Percentiles rank a stretch among this genome's conserved stretches.
These are phyloP conservation scores for Pseudognaphalium luteoalbum DNA, from an alignment of 129 eudicot genomes.

Conservation along the genomic window DNA sequence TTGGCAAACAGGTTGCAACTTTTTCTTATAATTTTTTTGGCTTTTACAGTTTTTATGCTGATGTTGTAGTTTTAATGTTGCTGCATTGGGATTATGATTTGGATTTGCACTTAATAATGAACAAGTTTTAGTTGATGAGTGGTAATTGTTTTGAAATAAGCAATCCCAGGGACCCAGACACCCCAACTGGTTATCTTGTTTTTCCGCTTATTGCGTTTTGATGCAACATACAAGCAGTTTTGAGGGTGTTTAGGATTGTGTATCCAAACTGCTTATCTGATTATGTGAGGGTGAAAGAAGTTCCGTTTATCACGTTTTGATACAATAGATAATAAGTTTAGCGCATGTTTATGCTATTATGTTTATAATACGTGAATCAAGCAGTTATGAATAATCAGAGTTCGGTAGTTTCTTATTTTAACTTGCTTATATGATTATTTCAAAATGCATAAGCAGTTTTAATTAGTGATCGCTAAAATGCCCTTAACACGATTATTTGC, in stretches of 20 bases:
- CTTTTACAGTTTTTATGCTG: not conserved
- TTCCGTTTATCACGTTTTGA: too few relatives aligned
- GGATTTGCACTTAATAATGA: too few relatives aligned
- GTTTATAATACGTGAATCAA: too few relatives aligned
- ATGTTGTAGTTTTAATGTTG: not conserved
- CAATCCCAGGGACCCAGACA: not conserved
- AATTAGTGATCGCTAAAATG: not conserved
- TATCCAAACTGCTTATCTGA: too few relatives aligned
- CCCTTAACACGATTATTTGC: not conserved
- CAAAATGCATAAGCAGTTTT: too few relatives aligned
- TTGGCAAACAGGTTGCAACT: slow-evolving; percentile 66
- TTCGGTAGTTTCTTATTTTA: too few relatives aligned
- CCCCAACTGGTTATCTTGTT: not conserved
- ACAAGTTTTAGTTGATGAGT: too few relatives aligned
- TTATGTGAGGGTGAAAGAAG: too few relatives aligned
- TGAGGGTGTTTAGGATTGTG: not conserved
- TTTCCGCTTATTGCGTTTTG: not conserved
- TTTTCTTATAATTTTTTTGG: slow-evolving; percentile 14
- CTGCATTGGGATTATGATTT: not conserved
- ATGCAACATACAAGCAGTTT: not conserved
- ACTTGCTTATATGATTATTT: too few relatives aligned
- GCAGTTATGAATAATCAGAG: too few relatives aligned
- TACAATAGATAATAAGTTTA: too few relatives aligned
- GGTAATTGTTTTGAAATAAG: not conserved
- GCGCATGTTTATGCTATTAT: too few relatives aligned